Percentiles rank a stretch among this genome's conserved stretches.
phyloP scores from a whole-genome alignment of 371 early-diverging fungal genomes.

The Saksenaea oblongispora region DNA sequence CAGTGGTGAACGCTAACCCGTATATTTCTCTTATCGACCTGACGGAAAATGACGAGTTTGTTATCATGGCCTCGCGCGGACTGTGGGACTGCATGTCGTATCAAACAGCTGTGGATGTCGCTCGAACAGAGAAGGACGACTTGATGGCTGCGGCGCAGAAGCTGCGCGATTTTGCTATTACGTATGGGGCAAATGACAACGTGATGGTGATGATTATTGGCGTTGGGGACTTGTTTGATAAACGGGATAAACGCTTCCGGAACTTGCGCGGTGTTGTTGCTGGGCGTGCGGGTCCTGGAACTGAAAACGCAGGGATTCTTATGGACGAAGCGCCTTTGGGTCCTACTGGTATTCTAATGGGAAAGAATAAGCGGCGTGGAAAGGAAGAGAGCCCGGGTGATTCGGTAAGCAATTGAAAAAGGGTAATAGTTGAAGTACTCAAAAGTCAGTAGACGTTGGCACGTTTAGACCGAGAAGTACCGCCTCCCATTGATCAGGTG shows the following conservation, averaged over 20 bases:
- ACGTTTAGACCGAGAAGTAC: constrained; percentile 76
- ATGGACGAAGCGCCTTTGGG: constrained; percentile 14
- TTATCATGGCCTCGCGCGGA: constrained; percentile 81
- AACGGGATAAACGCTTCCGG: constrained; percentile 29
- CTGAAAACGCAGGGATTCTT: constrained; percentile 8
- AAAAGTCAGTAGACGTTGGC: constrained; percentile 52
- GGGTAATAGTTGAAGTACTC: not conserved
- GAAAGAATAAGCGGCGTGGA: constrained; percentile 44
- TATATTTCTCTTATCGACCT: constrained; percentile 72
- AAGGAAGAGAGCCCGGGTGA: constrained; percentile 57
- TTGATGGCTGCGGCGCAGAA: constrained; percentile 79
- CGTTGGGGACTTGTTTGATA: constrained; percentile 72
- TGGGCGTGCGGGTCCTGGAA: constrained; percentile 18
- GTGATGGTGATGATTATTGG: constrained; percentile 87
- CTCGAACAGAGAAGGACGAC: constrained; percentile 72
- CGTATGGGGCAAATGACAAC: constrained; percentile 76
- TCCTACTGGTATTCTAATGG: constrained; percentile 12
- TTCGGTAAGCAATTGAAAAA: constrained; percentile 30
- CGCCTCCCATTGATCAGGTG: constrained; percentile 83
- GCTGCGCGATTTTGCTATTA: constrained; percentile 84
- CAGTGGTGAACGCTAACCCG: constrained; percentile 86
- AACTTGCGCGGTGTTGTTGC: constrained; percentile 28
- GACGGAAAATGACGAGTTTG: constrained; percentile 85
- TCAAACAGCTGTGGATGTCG: constrained; percentile 84
- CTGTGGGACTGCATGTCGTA: constrained; percentile 85